A percentile compares a stretch with the other conserved stretches of the same genome.
These are phyloP conservation scores for Penicillium silybi DNA, from an alignment of 495 filamentous ascomycete species.

Conservation along the genomic window DNA sequence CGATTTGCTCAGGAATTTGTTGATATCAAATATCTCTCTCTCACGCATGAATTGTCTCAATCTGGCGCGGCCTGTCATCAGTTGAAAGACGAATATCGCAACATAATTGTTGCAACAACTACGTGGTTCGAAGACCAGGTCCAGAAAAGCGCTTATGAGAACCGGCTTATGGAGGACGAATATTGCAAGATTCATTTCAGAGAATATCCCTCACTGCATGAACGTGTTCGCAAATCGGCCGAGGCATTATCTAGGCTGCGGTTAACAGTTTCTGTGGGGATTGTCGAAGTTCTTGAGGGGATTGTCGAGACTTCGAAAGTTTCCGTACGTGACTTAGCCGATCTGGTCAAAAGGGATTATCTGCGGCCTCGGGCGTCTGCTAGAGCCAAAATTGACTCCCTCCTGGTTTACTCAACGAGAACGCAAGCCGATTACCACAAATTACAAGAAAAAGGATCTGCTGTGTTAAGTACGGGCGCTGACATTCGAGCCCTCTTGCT, in stretches of 20 bases:
- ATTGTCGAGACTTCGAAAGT: background rate
- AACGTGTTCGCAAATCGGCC: background rate
- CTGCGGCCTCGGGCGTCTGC: constrained; percentile 18
- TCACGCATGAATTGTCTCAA: background rate
- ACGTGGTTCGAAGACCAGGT: constrained; percentile 1
- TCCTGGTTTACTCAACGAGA: background rate
- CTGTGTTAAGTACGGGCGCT: background rate
- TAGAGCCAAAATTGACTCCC: constrained; percentile 9
- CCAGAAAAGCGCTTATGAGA: background rate
- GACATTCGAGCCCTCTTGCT: background rate
- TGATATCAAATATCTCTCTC: constrained; percentile 1
- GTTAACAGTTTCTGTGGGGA: background rate
- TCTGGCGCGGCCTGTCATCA: background rate
- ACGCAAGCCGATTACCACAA: background rate
- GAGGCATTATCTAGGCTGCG: background rate
- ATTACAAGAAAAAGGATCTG: constrained; percentile 1
- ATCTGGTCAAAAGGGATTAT: constrained; percentile 8
- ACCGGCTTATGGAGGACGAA: constrained; percentile 8
- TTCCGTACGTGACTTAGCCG: background rate
- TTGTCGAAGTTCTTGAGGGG: background rate
- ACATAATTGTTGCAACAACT: background rate
- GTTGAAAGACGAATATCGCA: background rate
- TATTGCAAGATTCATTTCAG: constrained; percentile 16
- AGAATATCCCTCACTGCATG: background rate
- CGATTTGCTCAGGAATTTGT: background rate